Evolutionary conservation across 805 yeast species (phyloP), one percentile per base, ranked within the genome.

Genomic region (Suhomyces faveliae): DNA sequence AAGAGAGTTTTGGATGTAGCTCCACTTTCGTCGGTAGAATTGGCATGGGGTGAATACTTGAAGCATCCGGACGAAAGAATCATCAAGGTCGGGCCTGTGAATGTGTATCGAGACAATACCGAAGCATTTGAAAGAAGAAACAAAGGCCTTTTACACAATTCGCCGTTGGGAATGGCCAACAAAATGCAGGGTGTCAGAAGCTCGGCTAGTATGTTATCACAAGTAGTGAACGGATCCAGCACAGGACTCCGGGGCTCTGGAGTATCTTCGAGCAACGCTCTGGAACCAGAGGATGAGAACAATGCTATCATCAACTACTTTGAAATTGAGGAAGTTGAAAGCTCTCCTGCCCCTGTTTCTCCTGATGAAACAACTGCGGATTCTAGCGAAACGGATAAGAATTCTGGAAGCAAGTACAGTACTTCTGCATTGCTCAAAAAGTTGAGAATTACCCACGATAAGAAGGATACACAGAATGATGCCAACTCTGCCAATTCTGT

Each of bases 241-340:
- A 43, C 56, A 15, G 63, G 68, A 1, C 55, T 64, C 29, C 55
- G 68, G 30, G 52, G 60, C 5, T 15, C 40, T 4, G 35, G 48
- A 11, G 40, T 39, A 5, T 29, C 33, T 5, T 30, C 45, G 7
- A 46, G 25, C 10, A 62, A 51, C 4, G 42, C 27, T 1, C 70
- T 66, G 35, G 78, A 73, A 42, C 81, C 68, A 24, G 81, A 79
- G 54, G 85, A 82, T 55, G 83, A 81, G 55, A 66, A 73, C 25
- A 86, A 81, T 52, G 83, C 85, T 2, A 82, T 92, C 27, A 77
- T 86, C 15, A 96, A 90, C 30, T 61, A 53, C 47, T 53, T 50
- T 35, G 55, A 57, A 19, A 49, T 53, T 10, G 67, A 61, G 42
- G 63, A 56, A 33, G 30, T 49, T 4, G 46, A 49, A 17, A 35